Conservation (phyloP, 768 basidiomycete species). For the Tremella mesenterica region DNA sequence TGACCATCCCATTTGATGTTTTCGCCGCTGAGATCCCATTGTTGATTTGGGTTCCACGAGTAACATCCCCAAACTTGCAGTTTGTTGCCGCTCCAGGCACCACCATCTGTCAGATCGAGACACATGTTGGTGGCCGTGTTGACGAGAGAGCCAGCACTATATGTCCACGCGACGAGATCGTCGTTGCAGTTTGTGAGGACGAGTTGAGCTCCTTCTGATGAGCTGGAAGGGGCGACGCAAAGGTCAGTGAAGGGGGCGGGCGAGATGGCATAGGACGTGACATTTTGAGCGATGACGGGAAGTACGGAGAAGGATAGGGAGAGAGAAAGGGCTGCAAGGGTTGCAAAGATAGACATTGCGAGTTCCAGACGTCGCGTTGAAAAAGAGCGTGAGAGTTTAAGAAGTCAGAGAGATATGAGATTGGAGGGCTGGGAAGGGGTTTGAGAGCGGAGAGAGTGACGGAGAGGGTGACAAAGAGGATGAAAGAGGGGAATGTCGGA, state of each 20-base stretch:
- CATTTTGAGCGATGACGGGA: conserved; percentile 13
- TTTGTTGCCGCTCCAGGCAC: conserved; percentile 25
- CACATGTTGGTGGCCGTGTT: conserved; percentile 28
- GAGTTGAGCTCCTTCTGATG: conserved; percentile 21
- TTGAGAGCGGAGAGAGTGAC: no score
- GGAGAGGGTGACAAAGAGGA: no score
- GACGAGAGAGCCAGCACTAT: conserved; percentile 14
- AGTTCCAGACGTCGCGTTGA: conserved; percentile 14
- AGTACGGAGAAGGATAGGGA: conserved; percentile 13
- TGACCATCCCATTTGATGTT: conserved; percentile 25
- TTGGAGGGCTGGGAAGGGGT: no score
- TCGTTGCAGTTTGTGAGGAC: conserved; percentile 26
- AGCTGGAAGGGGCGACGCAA: conserved; percentile 24
- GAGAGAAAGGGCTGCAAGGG: conserved; percentile 4
- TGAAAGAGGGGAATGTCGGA: no score
- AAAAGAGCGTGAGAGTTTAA: no score
- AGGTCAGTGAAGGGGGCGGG: conserved; percentile 22
- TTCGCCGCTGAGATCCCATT: conserved; percentile 16
- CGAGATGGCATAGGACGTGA: conserved; percentile 25
- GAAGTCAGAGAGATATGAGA: no score
- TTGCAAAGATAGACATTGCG: conserved; percentile 15
- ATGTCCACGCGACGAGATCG: conserved; percentile 26
- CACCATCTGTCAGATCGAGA: conserved; percentile 29
- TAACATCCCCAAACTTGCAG: conserved; percentile 34
- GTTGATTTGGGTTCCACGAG: conserved; percentile 27